Evolutionary conservation across 108 stramenopile genomes (phyloP), one percentile per base, ranked within the genome.

Genomic region (Asterionellopsis glacialis): DNA sequence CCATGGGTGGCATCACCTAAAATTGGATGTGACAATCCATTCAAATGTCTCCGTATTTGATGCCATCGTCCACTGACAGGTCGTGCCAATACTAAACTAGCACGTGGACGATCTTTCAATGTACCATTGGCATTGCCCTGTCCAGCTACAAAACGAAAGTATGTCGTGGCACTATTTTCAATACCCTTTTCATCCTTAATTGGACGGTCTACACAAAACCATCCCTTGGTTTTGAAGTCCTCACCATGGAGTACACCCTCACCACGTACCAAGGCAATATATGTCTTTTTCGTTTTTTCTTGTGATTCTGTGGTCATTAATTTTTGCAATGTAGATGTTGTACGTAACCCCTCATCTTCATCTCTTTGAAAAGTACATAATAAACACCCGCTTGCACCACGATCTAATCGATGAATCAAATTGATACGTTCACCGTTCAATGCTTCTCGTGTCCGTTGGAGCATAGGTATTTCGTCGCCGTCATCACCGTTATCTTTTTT

Each of bases 1-100:
- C 92, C 92, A 66, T 94, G 92, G 21, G 81, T 70, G 7, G 80
- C 64, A 72, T 94, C 92, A 1, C 92, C 92, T 9, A 94, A 59
- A 41, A 94, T 94, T 0, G 92, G 92, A 65, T 94, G 92, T 11
- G 75, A 79, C 5, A 94, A 41, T 3, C 89, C 89, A 64, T 83
- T 89, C 47, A 94, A 57, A 65, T 94, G 88, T 9, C 80, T 61
- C n/a, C 92, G 83, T 28, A 94, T 84, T 60, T 94, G 92, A 64
- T 94, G 92, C 89, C 89, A 94, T 16, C 88, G 77, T 39, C 92
- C 92, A 22, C 81, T 82, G 39, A 53, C 48, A 1, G 88, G 88
- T 45, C 86, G 64, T n/a, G 88, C 88, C 59, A 90, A 52, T 1
- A 93, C 91, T 1, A 93, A 50, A 23, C 75, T 75, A 19, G 84